These are phyloP conservation scores for Microcyclosporella mali DNA, from an alignment of 2,329 filamentous ascomycete species.

Conservation along the genomic window DNA sequence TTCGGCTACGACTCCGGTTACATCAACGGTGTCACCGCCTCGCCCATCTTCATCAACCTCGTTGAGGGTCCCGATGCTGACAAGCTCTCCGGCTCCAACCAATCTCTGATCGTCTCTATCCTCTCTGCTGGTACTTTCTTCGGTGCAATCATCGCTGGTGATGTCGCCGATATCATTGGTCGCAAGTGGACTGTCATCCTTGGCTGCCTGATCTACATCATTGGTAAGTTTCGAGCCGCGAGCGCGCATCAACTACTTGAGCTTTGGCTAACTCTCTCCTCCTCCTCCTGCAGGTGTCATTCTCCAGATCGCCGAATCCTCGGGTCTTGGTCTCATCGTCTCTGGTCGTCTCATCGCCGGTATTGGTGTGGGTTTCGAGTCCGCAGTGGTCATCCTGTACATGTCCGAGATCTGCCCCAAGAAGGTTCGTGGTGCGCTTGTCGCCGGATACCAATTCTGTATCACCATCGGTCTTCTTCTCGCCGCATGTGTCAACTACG, in stretches of 20 bases:
- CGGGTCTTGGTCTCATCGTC: conserved; percentile 57
- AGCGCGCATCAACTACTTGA: not conserved
- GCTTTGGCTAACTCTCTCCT: conserved; percentile 4
- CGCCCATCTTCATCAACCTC: conserved; percentile 46
- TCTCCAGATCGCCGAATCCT: conserved; percentile 55
- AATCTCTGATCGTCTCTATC: conserved; percentile 66
- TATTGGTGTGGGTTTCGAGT: conserved; percentile 73
- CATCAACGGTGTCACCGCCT: conserved; percentile 50
- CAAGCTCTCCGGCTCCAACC: conserved; percentile 30
- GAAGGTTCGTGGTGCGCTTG: conserved; percentile 65
- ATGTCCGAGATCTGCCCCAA: conserved; percentile 66
- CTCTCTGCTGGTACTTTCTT: conserved; percentile 68
- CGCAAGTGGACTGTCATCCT: conserved; percentile 65
- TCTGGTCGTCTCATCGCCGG: conserved; percentile 70
- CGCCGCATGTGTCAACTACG: conserved; percentile 69
- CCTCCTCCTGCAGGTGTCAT: conserved; percentile 49
- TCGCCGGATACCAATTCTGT: conserved; percentile 79
- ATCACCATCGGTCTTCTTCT: conserved; percentile 65
- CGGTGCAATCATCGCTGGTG: conserved; percentile 69
- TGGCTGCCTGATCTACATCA: conserved; percentile 64
- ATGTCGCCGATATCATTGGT: conserved; percentile 68
- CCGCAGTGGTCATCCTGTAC: conserved; percentile 75
- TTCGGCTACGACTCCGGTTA: conserved; percentile 75
- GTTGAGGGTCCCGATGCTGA: conserved; percentile 42
- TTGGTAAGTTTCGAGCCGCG: conserved; percentile 31